Evolutionary conservation across 2,329 filamentous ascomycete species (phyloP).

Genomic region (Botrytis byssoidea): DNA sequence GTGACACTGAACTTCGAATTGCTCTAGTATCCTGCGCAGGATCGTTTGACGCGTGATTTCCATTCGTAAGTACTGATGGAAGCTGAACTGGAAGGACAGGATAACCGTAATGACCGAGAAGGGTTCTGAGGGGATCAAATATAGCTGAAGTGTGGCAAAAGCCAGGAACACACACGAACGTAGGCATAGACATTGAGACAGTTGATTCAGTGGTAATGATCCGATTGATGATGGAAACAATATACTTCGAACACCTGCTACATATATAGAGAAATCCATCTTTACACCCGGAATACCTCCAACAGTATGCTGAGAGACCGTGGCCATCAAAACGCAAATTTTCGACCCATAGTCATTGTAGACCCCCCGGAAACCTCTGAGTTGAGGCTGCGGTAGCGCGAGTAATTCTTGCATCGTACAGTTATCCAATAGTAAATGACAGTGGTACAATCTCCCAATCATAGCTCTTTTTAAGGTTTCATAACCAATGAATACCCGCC

Average conservation of each 20-base stretch:
- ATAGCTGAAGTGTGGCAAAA: conserved; percentile 42
- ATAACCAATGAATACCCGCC: conserved; percentile 17
- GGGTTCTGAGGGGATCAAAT: conserved; percentile 40
- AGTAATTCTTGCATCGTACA: conserved; percentile 11
- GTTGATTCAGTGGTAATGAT: background rate
- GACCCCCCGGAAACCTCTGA: conserved; percentile 6
- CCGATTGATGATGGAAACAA: background rate
- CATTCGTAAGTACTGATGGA: conserved; percentile 39
- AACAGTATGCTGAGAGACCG: conserved; percentile 17
- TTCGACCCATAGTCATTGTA: conserved; percentile 11
- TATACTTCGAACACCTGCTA: conserved; percentile 12
- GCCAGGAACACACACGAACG: conserved; percentile 43
- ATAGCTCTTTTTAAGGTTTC: conserved; percentile 1
- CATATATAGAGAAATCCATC: conserved; percentile 21
- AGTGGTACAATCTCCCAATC: background rate
- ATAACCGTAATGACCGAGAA: conserved; percentile 38
- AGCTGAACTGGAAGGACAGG: conserved; percentile 39
- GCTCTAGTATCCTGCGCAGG: conserved; percentile 44
- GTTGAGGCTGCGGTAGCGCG: conserved; percentile 11
- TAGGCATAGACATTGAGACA: conserved; percentile 37
- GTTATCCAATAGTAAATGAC: conserved; percentile 15
- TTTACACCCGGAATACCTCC: conserved; percentile 9
- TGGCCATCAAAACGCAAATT: conserved; percentile 5
- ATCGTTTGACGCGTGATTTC: conserved; percentile 36
- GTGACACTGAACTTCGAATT: conserved; percentile 38